These are phyloP conservation scores for Alternaria atra DNA, from an alignment of 2,329 filamentous ascomycete genomes.

Conservation along the genomic window DNA sequence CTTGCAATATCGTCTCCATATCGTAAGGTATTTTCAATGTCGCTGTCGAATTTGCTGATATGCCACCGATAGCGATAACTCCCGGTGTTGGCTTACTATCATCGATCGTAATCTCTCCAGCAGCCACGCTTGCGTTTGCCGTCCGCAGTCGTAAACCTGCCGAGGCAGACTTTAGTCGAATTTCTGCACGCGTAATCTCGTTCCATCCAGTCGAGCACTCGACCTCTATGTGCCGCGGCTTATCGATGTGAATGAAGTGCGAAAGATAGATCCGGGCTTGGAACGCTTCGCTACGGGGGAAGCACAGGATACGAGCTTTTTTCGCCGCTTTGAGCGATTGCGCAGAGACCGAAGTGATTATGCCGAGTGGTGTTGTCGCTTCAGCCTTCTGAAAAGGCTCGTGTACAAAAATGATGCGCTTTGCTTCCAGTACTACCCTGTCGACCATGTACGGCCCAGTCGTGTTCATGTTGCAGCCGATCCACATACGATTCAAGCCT, in stretches of 20 bases:
- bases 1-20: slow-evolving; percentile 76
- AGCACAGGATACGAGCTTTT: slow-evolving; percentile 72
- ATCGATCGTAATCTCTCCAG: slow-evolving; percentile 54
- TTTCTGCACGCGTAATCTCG: slow-evolving; percentile 59
- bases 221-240: slow-evolving; percentile 79
- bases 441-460: slow-evolving; percentile 80
- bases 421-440: slow-evolving; percentile 70
- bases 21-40: slow-evolving; percentile 81
- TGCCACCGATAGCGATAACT: slow-evolving; percentile 54
- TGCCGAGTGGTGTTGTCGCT: slow-evolving; percentile 57
- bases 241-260: slow-evolving; percentile 79
- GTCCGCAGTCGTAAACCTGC: slow-evolving; percentile 67
- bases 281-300: slow-evolving; percentile 74
- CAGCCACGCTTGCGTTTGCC: slow-evolving; percentile 57
- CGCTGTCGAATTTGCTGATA: slow-evolving; percentile 59
- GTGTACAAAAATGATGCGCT: slow-evolving; percentile 71
- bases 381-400: slow-evolving; percentile 67
- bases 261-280: slow-evolving; percentile 73
- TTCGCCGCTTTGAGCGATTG: slow-evolving; percentile 47
- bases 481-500: slow-evolving; percentile 63
- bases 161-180: slow-evolving; percentile 66
- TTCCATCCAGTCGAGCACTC: slow-evolving; percentile 79
- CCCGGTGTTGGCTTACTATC: slow-evolving; percentile 57
- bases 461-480: slow-evolving; percentile 65
- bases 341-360: slow-evolving; percentile 55